Percentiles rank a stretch among this genome's conserved stretches.
phyloP scores from a whole-genome alignment of 106 monocot genomes.

The Dioscorea zingiberensis region DNA sequence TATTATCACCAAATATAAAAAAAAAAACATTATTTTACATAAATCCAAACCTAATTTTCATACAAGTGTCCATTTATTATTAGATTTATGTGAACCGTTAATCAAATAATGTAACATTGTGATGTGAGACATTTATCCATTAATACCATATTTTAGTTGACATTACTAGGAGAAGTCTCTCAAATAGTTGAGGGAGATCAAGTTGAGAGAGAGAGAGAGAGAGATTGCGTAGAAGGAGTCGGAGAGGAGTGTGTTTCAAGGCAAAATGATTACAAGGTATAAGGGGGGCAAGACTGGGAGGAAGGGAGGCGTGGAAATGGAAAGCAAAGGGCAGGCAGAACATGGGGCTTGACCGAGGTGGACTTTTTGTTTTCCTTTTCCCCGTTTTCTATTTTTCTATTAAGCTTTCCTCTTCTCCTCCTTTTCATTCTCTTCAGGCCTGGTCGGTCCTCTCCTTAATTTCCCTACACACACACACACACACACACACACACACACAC shows the following conservation, averaged over 20 bases:
- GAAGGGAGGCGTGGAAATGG: slow-evolving; percentile 41
- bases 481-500: no score
- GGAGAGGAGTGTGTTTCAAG: slow-evolving; percentile 53
- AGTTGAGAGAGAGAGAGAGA: not conserved
- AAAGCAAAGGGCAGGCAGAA: slow-evolving; percentile 19
- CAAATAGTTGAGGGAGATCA: no score
- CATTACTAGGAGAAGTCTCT: no score
- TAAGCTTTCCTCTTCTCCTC: not conserved
- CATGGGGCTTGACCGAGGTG: slow-evolving; percentile 40
- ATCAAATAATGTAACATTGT: no score
- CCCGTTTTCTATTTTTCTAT: not conserved
- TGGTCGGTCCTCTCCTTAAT: slow-evolving; percentile 65
- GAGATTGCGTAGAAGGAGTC: not conserved
- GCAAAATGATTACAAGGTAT: slow-evolving; percentile 77
- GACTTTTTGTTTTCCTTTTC: slow-evolving; percentile 8
- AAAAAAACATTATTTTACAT: no score
- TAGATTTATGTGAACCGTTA: no score
- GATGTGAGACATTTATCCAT: no score
- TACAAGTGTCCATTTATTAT: no score
- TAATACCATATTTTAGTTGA: no score
- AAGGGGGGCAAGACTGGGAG: slow-evolving; percentile 21
- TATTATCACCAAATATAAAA: no score
- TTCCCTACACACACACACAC: no score
- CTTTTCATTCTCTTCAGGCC: slow-evolving; percentile 30
- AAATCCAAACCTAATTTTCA: no score